Base-by-base conservation (phyloP, 345 rosid species). In the Sonneratia caseolaris region DNA sequence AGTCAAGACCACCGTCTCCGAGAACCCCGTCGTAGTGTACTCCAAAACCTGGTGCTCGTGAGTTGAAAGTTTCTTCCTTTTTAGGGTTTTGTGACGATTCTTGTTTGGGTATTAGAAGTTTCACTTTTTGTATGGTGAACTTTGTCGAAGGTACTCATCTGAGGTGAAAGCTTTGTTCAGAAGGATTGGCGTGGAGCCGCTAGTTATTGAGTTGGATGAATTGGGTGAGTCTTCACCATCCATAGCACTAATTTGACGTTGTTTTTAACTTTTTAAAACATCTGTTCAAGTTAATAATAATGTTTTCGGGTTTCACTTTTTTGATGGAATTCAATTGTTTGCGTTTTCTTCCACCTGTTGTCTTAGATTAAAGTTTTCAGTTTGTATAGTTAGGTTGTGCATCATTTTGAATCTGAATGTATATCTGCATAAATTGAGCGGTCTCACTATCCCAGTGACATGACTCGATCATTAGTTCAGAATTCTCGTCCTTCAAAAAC, bases 31-130 rank as follows among this genome's bases (percentile, higher is more conserved):
- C 68, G 99, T 95, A 70, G 90, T 95, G 72, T 95, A 95, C 86
- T 95, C 99, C 74, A 95, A 92, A 78, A 76, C 81, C 74, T 91
- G 98, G 97, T 94, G 98, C 91, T 86, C 96, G 97, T 94, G 81
- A 69, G 98, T 91, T 6, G 24, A 18, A 40, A 36, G 15, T 43
- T 14, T 11, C 45, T 64, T 3, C 7, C 7, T 27, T 36, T 67
- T 55, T 49, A 53, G 27, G 21, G 15, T 11, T 65, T 65, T 59
- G 57, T 68, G 57, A 62, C 3, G 66, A 22, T 8, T 11, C 15
- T 15, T 62, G 19, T 53, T 42, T 51, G 42, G 65, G 68, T 69
- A 49, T 70, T 35, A 61, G 64, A 45, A 35, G 16, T 19, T 4
- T 15, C 8, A 16, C 37, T n/a, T 64, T 8, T 72, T 64, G 62